A percentile compares a stretch with the other conserved stretches of the same genome.
phyloP scores from a whole-genome alignment of 1,284 basidiomycete genomes.

The Pulveroboletus sp. region DNA sequence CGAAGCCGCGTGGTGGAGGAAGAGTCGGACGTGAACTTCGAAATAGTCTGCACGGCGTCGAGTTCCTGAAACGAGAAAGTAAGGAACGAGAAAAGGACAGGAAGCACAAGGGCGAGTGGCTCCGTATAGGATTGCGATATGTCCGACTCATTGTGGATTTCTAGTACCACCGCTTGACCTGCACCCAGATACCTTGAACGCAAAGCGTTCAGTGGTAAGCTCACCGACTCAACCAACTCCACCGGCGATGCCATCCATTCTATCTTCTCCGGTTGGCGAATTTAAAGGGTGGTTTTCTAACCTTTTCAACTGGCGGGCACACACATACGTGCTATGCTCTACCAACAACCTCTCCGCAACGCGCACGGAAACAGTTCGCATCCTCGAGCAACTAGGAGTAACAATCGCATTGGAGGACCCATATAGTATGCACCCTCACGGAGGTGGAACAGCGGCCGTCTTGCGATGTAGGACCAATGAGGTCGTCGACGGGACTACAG shows the following conservation, averaged over 20 bases:
- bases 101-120: conserved; percentile 53
- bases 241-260: conserved; percentile 31
- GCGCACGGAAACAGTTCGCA: conserved; percentile 59
- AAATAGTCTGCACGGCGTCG: conserved; percentile 45
- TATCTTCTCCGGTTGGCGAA: conserved; percentile 58
- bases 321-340: conserved; percentile 72
- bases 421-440: conserved; percentile 35
- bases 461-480: conserved; percentile 74
- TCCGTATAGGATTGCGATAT: background rate
- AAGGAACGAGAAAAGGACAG: conserved; percentile 54
- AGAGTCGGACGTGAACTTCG: conserved; percentile 52
- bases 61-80: conserved; percentile 37
- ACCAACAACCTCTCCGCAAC: conserved; percentile 62
- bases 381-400: conserved; percentile 72
- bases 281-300: conserved; percentile 84
- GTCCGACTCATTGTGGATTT: background rate
- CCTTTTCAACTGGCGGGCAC: conserved; percentile 72
- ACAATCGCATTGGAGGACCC: conserved; percentile 53
- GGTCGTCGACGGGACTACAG: conserved; percentile 42
- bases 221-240: conserved; percentile 36
- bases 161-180: conserved; percentile 43
- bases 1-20: conserved; percentile 41
- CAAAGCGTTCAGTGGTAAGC: conserved; percentile 42
- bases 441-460: conserved; percentile 29
- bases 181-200: conserved; percentile 27